These are phyloP conservation scores for Apiotrichum porosum DNA, from an alignment of 1,284 basidiomycete species.

Conservation along the genomic window DNA sequence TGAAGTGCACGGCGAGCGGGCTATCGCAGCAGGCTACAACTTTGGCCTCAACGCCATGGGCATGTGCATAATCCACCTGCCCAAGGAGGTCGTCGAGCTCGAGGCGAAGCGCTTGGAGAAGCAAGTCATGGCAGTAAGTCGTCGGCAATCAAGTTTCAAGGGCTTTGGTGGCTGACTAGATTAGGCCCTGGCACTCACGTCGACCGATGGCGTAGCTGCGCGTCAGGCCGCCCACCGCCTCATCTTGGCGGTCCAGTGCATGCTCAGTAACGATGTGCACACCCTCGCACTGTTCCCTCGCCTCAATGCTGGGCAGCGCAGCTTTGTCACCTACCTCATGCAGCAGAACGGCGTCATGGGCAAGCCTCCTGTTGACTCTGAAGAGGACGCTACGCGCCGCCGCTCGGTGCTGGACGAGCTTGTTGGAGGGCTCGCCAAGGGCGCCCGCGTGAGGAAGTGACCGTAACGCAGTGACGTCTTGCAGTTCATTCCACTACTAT, in stretches of 20 bases:
- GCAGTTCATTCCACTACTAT: too few relatives aligned
- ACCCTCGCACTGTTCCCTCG: conserved; percentile 34
- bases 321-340: conserved; percentile 41
- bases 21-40: conserved; percentile 25
- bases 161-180: not conserved
- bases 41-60: conserved; percentile 40
- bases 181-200: conserved; percentile 16
- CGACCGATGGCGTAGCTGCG: conserved; percentile 17
- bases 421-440: not conserved
- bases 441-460: not conserved
- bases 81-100: conserved; percentile 29
- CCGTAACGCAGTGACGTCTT: too few relatives aligned
- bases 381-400: conserved; percentile 4
- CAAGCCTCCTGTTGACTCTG: not conserved
- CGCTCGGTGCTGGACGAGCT: conserved; percentile 1
- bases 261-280: conserved; percentile 25
- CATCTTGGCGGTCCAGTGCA: conserved; percentile 39
- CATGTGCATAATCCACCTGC: conserved; percentile 37
- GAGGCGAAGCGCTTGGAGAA: conserved; percentile 27
- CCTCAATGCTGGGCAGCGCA: conserved; percentile 29
- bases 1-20: conserved; percentile 4
- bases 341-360: conserved; percentile 30
- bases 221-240: conserved; percentile 39
- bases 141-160: not conserved
- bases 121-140: conserved; percentile 31